Evolutionary conservation across 2,329 filamentous ascomycete genomes (phyloP), one percentile per base, ranked within the genome.

Genomic region (Periconia macrospinosa): DNA sequence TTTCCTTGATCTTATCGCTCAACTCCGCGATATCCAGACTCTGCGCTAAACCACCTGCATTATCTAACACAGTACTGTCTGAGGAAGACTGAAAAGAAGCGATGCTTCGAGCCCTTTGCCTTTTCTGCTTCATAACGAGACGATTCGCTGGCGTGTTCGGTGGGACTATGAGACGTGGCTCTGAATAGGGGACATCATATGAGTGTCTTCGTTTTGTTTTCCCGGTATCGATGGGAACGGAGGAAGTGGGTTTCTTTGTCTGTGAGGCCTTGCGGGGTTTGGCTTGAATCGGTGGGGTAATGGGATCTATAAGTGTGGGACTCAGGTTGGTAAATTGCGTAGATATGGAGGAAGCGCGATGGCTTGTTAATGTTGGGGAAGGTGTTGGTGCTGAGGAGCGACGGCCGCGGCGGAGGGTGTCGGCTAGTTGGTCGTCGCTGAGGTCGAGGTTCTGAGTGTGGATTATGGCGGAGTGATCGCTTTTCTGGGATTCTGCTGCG

Each of bases 131-230:
- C 11, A 2, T 13, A 30, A 37, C 6, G 23, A 35, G 41, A 2
- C 48, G 23, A 27, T 6, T 23, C 6, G 55, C 49, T 10, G 53
- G 57, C 17, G 55, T 58, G 47, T 61, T 57, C 2, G 54, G 58
- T 30, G 58, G 58, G 2, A 55, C 58, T 14, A 61, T 41, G 2
- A 48, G 41, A 2, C 45, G 35, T 1, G 43, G 1, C 15, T 55
- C 47, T 5, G 57, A 55, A 47, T 27, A 49, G 9, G 56, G 47
- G 13, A 55, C 41, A 48, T 57, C 57, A 49, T 50, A 56, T 5
- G 50, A 55, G 37, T 45, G 8, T 47, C 49, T 52, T 11, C 42
- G 20, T 18, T 45, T 45, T 10, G 41, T 23, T 19, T 11, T 13
- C 18, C 23, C 41, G 1, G 33, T 37, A 18, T 33, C 41, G 41